Evolutionary conservation across 768 basidiomycete genomes (phyloP), one percentile per base, ranked within the genome.

Genomic region (Grammothele lineata): DNA sequence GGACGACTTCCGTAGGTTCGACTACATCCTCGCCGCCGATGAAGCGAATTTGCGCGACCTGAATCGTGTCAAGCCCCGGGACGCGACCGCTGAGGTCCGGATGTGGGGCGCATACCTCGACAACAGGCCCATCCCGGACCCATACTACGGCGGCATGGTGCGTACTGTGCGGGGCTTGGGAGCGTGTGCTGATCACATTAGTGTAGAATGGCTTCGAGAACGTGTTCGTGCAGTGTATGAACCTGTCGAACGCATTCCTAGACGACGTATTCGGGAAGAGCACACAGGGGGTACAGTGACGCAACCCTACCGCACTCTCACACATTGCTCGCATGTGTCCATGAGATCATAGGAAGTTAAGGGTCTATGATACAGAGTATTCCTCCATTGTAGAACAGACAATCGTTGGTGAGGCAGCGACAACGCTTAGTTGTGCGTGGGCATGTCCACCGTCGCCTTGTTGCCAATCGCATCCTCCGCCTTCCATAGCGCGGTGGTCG

Each of bases 401-500:
- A n/a, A n/a, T n/a, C n/a, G n/a, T n/a, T n/a, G n/a, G n/a, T n/a
- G n/a, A n/a, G n/a, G n/a, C n/a, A n/a, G n/a, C n/a, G n/a, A n/a
- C n/a, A n/a, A n/a, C n/a, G n/a, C n/a, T 78, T 64, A 86, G 51
- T 78, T 73, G 59, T 87, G 79, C 21, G 87, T 92, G 30, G 90
- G 90, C 90, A 92, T 92, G 55, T 84, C 75, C 14, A 90, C 87
- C 4, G 88, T 77, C n/a, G 90, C 89, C 48, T 82, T 80, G 57
- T 73, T 87, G 37, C 81, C 80, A 42, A 87, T 69, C 6, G 88
- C 88, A 58, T 92, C 89, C 59, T 91, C 92, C 7, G 87, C 78
- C 58, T 83, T 85, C 94, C 94, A 97, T 19, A 97, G 77, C 47
- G 89, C 85, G 3, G 94, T 98, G 5, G 81, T 92, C 2, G 94